These are phyloP conservation scores for Tetrapisispora pingtungensis DNA, from an alignment of 805 yeast species.

Conservation along the genomic window DNA sequence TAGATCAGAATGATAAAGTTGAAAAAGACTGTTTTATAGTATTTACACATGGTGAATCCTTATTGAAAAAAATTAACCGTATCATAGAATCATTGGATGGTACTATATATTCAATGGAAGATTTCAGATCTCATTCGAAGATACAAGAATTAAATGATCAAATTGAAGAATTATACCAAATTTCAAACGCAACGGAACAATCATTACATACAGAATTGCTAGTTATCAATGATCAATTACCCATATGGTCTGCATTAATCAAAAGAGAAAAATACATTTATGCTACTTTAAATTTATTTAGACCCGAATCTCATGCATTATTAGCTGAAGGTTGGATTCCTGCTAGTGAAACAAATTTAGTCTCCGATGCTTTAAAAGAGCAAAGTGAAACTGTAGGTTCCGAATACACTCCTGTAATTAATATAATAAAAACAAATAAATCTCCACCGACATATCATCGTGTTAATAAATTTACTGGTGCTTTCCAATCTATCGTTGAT, in stretches of 20 bases:
- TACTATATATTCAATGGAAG: slow-evolving; percentile 38
- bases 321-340: slow-evolving; percentile 98
- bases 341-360: slow-evolving; percentile 54
- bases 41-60: slow-evolving; percentile 80
- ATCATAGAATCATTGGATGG: slow-evolving; percentile 90
- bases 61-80: slow-evolving; percentile 62
- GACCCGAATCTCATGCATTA: slow-evolving; percentile 74
- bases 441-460: slow-evolving; percentile 92
- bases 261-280: slow-evolving; percentile 79
- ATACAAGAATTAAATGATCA: slow-evolving; percentile 35
- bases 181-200: slow-evolving; percentile 51
- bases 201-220: slow-evolving; percentile 70
- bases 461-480: slow-evolving; percentile 88
- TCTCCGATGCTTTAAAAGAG: slow-evolving; percentile 56
- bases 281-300: slow-evolving; percentile 63
- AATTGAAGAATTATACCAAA: slow-evolving; percentile 48
- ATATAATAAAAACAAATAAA: slow-evolving; percentile 60
- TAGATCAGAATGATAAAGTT: slow-evolving; percentile 43
- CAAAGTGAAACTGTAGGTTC: slow-evolving; percentile 26
- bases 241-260: slow-evolving; percentile 58
- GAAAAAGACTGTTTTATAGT: slow-evolving; percentile 78
- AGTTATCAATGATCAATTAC: slow-evolving; percentile 64
- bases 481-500: slow-evolving; percentile 89
- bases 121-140: slow-evolving; percentile 31
- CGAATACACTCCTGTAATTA: slow-evolving; percentile 45